Percentiles rank a stretch among this genome's conserved stretches.
Conservation (phyloP, 176 grass and related monocot species). For the Hordeum vulgare region DNA sequence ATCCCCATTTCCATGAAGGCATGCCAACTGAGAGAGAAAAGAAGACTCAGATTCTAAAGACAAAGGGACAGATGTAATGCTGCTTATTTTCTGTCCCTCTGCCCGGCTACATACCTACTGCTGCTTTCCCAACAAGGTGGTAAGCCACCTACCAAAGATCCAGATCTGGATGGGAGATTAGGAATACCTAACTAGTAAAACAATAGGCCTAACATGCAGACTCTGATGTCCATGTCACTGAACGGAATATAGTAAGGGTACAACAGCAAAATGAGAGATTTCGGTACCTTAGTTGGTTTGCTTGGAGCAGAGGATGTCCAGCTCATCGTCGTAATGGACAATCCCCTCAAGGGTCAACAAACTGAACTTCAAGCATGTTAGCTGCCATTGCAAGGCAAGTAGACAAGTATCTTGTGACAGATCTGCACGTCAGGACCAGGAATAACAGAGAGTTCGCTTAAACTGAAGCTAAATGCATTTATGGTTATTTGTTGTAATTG, state of each 20-base stretch:
- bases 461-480: slow-evolving; percentile 5
- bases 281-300: slow-evolving; percentile 22
- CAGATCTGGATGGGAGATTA: slow-evolving; percentile 14
- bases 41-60: background rate
- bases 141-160: slow-evolving; percentile 26
- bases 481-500: background rate
- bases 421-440: background rate
- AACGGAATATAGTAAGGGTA: slow-evolving; percentile 13
- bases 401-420: slow-evolving; percentile 2
- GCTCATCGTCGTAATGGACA: background rate
- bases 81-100: slow-evolving; percentile 3
- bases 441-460: background rate
- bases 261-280: background rate
- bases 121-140: slow-evolving; percentile 27
- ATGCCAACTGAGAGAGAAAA: background rate
- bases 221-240: background rate
- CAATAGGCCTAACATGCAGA: slow-evolving; percentile 29
- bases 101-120: background rate
- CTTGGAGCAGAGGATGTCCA: slow-evolving; percentile 1
- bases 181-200: slow-evolving; percentile 21
- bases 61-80: slow-evolving; percentile 1
- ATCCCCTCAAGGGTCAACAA: slow-evolving; percentile 21
- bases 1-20: background rate
- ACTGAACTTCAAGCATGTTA: slow-evolving; percentile 4
- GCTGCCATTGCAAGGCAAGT: slow-evolving; percentile 13